These are phyloP conservation scores for Chaetomium tenue DNA, from an alignment of 495 filamentous ascomycete species.

Conservation along the genomic window DNA sequence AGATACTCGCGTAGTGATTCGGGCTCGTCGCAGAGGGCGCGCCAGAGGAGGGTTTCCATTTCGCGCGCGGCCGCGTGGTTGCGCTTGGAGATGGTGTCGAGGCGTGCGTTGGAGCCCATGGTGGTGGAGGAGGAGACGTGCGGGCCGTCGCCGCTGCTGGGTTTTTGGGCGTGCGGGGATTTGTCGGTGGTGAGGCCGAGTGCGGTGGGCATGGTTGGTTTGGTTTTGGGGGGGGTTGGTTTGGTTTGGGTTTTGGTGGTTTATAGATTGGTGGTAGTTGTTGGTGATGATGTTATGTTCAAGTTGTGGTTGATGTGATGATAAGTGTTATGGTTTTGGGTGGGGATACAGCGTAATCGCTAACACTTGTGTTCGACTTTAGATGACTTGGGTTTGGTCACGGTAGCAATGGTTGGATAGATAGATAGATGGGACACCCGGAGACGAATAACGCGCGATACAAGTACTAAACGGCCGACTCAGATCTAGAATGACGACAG, in stretches of 20 bases:
- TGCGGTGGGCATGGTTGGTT: constrained; percentile 1
- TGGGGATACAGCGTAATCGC: not conserved
- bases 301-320: not conserved
- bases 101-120: constrained; percentile 29
- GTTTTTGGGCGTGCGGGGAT: constrained; percentile 17
- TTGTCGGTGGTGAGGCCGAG: constrained; percentile 13
- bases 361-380: not conserved
- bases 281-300: not conserved
- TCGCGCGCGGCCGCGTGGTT: constrained; percentile 40
- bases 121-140: constrained; percentile 24
- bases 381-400: not conserved
- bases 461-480: not conserved
- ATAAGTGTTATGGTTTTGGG: not conserved
- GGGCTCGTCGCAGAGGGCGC: constrained; percentile 38
- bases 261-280: not conserved
- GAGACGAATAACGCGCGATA: not conserved
- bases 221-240: not conserved
- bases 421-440: too few relatives aligned
- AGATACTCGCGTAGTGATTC: constrained; percentile 36
- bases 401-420: not conserved
- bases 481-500: constrained; percentile 8
- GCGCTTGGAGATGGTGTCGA: constrained; percentile 42
- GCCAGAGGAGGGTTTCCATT: constrained; percentile 39
- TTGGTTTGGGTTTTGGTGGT: not conserved
- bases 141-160: constrained; percentile 19